Percentiles rank a stretch among this genome's conserved stretches.
Evolutionary conservation across 352 stramenopile genomes (phyloP).

Genomic region (Phytophthora hibernalis): DNA sequence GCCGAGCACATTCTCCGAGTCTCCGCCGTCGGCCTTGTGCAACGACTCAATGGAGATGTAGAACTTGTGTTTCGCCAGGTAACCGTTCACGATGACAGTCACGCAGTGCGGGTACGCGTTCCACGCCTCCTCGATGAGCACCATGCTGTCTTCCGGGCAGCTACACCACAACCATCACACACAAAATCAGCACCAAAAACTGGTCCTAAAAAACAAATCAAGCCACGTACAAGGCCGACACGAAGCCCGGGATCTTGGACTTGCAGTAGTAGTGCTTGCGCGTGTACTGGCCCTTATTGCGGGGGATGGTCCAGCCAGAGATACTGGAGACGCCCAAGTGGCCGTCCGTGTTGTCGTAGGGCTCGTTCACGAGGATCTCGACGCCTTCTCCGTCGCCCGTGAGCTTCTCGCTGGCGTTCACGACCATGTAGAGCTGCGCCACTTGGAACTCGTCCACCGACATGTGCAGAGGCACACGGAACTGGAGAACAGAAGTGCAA

Average conservation of each 20-base stretch:
- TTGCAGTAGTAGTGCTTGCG: slow-evolving; percentile 91
- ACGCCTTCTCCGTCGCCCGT: slow-evolving; percentile 86
- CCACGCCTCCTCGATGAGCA: slow-evolving; percentile 88
- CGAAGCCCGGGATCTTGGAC: slow-evolving; percentile 82
- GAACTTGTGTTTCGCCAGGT: slow-evolving; percentile 88
- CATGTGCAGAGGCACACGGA: slow-evolving; percentile 89
- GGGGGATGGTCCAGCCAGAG: slow-evolving; percentile 75
- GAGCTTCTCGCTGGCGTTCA: slow-evolving; percentile 86
- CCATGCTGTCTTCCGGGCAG: slow-evolving; percentile 86
- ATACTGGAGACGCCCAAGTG: slow-evolving; percentile 78
- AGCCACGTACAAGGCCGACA: slow-evolving; percentile 75
- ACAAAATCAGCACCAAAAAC: neutral
- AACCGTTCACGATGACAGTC: slow-evolving; percentile 87
- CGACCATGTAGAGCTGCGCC: slow-evolving; percentile 89
- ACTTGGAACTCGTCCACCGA: slow-evolving; percentile 87
- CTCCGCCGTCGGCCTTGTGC: slow-evolving; percentile 65
- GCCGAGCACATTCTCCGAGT: slow-evolving; percentile 71
- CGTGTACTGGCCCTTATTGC: slow-evolving; percentile 88
- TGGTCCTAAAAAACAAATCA: neutral
- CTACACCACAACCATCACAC: slow-evolving; percentile 32
- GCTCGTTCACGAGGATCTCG: slow-evolving; percentile 89
- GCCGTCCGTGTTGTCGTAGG: slow-evolving; percentile 87
- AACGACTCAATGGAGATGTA: slow-evolving; percentile 88
- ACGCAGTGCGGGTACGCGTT: slow-evolving; percentile 90
- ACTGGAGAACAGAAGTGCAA: slow-evolving; percentile 19